Evolutionary conservation across 1,284 basidiomycete genomes (phyloP).

Genomic region (Rhodofomes roseus): DNA sequence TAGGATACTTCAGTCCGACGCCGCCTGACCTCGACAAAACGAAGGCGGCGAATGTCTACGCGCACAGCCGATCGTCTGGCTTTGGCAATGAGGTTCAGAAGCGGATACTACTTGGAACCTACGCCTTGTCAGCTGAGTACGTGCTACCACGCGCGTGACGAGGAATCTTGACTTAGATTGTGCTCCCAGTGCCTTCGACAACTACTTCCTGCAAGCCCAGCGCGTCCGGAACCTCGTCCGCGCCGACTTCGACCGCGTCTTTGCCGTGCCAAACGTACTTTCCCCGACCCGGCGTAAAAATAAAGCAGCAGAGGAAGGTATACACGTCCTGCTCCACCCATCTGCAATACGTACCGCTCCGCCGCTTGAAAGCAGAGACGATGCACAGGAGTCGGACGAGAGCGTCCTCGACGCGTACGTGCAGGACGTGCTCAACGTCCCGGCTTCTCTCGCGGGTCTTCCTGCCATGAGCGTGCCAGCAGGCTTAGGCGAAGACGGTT

Average conservation of each 20-base stretch:
- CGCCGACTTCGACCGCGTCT: constrained; percentile 72
- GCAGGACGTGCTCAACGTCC: constrained; percentile 91
- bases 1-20: constrained; percentile 47
- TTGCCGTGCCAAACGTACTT: constrained; percentile 53
- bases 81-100: constrained; percentile 89
- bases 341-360: constrained; percentile 83
- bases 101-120: constrained; percentile 89
- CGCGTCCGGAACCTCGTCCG: constrained; percentile 71
- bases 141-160: constrained; percentile 21
- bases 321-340: constrained; percentile 85
- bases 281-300: constrained; percentile 11
- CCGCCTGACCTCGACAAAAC: constrained; percentile 39
- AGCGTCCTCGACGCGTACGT: constrained; percentile 60
- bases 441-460: constrained; percentile 86
- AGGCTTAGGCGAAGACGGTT: constrained; percentile 49
- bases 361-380: constrained; percentile 29
- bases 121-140: constrained; percentile 89
- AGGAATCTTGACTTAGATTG: neutral
- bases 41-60: constrained; percentile 51
- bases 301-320: constrained; percentile 32
- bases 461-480: constrained; percentile 81
- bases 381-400: neutral
- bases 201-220: constrained; percentile 93
- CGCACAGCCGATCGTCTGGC: constrained; percentile 54
- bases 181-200: constrained; percentile 80